A percentile compares a stretch with the other conserved stretches of the same genome.
phyloP scores from a whole-genome alignment of 805 yeast genomes.

The Candida namnaoensis region DNA sequence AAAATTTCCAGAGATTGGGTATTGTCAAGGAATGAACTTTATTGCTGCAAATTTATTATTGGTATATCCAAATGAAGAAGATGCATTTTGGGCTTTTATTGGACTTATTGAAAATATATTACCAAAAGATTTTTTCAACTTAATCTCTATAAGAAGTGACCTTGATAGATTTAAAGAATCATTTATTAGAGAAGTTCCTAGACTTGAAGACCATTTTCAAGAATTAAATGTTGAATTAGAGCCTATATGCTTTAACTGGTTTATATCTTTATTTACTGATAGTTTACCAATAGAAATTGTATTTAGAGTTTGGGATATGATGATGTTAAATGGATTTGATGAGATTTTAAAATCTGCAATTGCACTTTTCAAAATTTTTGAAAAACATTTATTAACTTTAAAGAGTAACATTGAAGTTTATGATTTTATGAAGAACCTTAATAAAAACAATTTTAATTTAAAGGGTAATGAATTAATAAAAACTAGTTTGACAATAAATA shows the following conservation, averaged over 20 bases:
- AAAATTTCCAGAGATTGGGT: constrained; percentile 40
- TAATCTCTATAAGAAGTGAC: constrained; percentile 30
- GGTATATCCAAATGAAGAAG: constrained; percentile 36
- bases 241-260: constrained; percentile 47
- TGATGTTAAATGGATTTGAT: constrained; percentile 30
- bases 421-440: constrained; percentile 24
- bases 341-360: constrained; percentile 26
- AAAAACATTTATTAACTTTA: constrained; percentile 19
- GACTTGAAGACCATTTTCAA: constrained; percentile 26
- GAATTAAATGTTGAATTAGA: constrained; percentile 33
- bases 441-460: constrained; percentile 14
- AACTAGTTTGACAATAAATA: constrained; percentile 4
- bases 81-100: constrained; percentile 45
- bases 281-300: constrained; percentile 41
- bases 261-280: constrained; percentile 44
- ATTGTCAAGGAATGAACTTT: constrained; percentile 55
- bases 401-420: constrained; percentile 24
- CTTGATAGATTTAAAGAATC: constrained; percentile 26
- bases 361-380: constrained; percentile 28
- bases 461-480: constrained; percentile 16
- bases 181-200: constrained; percentile 30
- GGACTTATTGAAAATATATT: constrained; percentile 39
- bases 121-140: constrained; percentile 32
- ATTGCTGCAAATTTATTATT: constrained; percentile 43
- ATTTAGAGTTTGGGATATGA: constrained; percentile 42